Evolutionary conservation across 108 stramenopile genomes (phyloP).

Genomic region (Mediolabrus comicus): DNA sequence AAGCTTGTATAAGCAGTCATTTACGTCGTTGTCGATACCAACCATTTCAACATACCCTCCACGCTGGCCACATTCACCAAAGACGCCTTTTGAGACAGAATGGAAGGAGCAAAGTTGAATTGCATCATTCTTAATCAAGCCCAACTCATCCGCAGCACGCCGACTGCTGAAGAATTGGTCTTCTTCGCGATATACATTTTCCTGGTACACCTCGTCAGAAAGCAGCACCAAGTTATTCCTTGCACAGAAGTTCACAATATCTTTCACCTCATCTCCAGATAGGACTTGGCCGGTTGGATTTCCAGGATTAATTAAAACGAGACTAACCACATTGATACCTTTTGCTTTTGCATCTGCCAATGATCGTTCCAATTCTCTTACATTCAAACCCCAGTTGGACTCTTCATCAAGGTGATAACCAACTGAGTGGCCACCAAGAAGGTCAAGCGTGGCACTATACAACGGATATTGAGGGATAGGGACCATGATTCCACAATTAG

Average conservation of each 20-base stretch:
- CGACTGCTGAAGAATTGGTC: conserved; percentile 79
- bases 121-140: conserved; percentile 57
- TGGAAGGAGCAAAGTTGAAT: conserved; percentile 95
- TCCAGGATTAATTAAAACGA: conserved; percentile 98
- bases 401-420: conserved; percentile 91
- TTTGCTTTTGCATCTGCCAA: conserved; percentile 68
- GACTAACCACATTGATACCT: conserved; percentile 66
- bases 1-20: conserved; percentile 91
- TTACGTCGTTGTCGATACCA: conserved; percentile 78
- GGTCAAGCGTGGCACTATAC: conserved; percentile 88
- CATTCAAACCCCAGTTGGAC: conserved; percentile 76
- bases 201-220: conserved; percentile 98
- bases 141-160: conserved; percentile 76
- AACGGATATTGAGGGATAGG: conserved; percentile 99
- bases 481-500: conserved; percentile 84
- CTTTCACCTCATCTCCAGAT: conserved; percentile 68
- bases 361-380: conserved; percentile 69
- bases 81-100: conserved; percentile 91
- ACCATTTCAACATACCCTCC: conserved; percentile 95
- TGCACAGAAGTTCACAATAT: conserved; percentile 83
- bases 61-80: conserved; percentile 97
- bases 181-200: conserved; percentile 84
- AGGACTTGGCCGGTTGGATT: conserved; percentile 96
- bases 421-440: conserved; percentile 83
- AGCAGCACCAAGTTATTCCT: conserved; percentile 83